A percentile compares a stretch with the other conserved stretches of the same genome.
These are phyloP conservation scores for Monosporozyma aquatica DNA, from an alignment of 805 yeast genomes.

Conservation along the genomic window DNA sequence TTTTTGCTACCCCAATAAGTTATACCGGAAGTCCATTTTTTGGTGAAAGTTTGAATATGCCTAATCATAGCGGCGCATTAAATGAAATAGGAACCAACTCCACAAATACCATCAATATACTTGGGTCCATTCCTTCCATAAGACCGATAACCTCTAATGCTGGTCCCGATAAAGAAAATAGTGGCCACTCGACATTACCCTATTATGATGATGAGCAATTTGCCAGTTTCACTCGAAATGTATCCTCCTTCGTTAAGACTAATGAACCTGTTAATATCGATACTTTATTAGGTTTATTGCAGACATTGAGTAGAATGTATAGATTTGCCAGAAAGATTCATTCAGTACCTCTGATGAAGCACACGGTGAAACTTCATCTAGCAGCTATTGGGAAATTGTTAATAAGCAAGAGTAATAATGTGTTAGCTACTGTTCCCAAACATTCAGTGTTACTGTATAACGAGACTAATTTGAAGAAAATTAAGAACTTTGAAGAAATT, in stretches of 20 bases:
- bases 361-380: slow-evolving; percentile 18
- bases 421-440: slow-evolving; percentile 7
- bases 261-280: neutral
- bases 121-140: neutral
- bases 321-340: slow-evolving; percentile 2
- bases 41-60: neutral
- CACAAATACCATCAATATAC: neutral
- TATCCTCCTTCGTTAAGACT: neutral
- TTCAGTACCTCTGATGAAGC: slow-evolving; percentile 6
- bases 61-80: neutral
- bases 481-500: slow-evolving; percentile 13
- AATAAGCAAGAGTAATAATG: neutral
- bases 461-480: slow-evolving; percentile 12
- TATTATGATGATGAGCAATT: neutral
- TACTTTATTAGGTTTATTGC: neutral
- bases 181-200: neutral
- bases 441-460: slow-evolving; percentile 21
- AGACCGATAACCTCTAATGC: neutral
- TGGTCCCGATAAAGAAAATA: neutral
- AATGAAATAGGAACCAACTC: neutral
- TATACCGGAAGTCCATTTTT: no score
- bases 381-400: slow-evolving; percentile 16
- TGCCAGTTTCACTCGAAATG: neutral
- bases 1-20: no score
- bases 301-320: neutral